A percentile compares a stretch with the other conserved stretches of the same genome.
Evolutionary conservation across 148 eudicot genomes (phyloP).

Genomic region (Fagopyrum homotropicum): DNA sequence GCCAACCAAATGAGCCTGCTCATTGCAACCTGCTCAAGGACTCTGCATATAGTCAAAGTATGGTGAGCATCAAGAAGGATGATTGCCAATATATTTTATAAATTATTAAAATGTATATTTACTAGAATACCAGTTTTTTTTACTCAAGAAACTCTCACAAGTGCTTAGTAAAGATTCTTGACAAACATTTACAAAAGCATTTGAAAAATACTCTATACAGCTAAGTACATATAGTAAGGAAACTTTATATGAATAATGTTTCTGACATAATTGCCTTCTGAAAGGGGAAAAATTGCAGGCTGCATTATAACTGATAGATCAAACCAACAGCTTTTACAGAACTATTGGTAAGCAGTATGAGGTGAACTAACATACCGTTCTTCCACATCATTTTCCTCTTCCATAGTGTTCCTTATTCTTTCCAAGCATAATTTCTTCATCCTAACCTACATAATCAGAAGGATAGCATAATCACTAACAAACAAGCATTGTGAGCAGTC

Average conservation of each 20-base stretch:
- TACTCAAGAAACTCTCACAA: background rate
- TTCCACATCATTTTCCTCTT: slow-evolving; percentile 36
- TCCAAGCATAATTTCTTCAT: slow-evolving; percentile 52
- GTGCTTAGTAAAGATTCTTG: background rate
- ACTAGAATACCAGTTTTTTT: background rate
- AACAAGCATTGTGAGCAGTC: background rate
- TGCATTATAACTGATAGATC: background rate
- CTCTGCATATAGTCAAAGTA: slow-evolving; percentile 38
- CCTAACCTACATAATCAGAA: slow-evolving; percentile 31
- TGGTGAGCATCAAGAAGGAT: slow-evolving; percentile 3
- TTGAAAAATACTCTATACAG: background rate
- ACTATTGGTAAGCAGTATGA: background rate
- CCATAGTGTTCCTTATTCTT: slow-evolving; percentile 36
- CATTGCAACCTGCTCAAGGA: slow-evolving; percentile 67
- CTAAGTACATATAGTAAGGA: background rate
- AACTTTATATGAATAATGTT: background rate
- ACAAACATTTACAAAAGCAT: background rate
- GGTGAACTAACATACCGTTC: slow-evolving; percentile 36
- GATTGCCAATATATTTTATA: slow-evolving; percentile 8
- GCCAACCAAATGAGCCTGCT: slow-evolving; percentile 65
- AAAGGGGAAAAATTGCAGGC: background rate
- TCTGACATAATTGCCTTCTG: background rate
- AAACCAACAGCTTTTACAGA: slow-evolving; percentile 5
- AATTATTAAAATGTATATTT: background rate
- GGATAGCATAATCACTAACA: background rate